These are phyloP conservation scores for Podospora comata DNA, from an alignment of 495 filamentous ascomycete genomes.

Conservation along the genomic window DNA sequence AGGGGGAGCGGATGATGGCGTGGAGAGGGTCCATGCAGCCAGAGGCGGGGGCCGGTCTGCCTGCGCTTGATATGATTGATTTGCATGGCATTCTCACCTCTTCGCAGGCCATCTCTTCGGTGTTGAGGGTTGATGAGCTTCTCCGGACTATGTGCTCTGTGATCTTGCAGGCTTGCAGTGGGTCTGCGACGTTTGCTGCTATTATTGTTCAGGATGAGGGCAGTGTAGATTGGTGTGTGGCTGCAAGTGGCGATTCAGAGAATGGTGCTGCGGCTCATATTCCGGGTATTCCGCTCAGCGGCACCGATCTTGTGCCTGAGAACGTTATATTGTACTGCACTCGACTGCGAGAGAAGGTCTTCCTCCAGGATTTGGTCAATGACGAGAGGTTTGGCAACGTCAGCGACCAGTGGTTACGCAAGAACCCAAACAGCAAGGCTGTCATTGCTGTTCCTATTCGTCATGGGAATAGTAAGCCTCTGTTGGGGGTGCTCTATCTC, in stretches of 20 bases:
- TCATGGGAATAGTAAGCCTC: slow-evolving; percentile 61
- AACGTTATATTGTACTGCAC: slow-evolving; percentile 79
- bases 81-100: slow-evolving; percentile 81
- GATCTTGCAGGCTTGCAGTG: slow-evolving; percentile 80
- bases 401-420: slow-evolving; percentile 62
- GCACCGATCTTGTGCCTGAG: slow-evolving; percentile 61
- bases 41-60: slow-evolving; percentile 49
- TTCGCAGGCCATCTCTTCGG: slow-evolving; percentile 86
- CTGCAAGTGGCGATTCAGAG: slow-evolving; percentile 70
- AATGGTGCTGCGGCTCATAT: slow-evolving; percentile 59
- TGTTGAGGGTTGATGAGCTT: slow-evolving; percentile 78
- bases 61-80: slow-evolving; percentile 77
- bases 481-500: slow-evolving; percentile 81
- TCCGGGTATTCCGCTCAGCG: slow-evolving; percentile 64
- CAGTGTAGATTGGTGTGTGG: slow-evolving; percentile 53
- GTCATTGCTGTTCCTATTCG: slow-evolving; percentile 84
- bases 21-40: slow-evolving; percentile 55
- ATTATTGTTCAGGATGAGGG: slow-evolving; percentile 53
- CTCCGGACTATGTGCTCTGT: slow-evolving; percentile 88
- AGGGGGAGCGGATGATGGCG: slow-evolving; percentile 61
- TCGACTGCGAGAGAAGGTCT: slow-evolving; percentile 78
- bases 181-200: slow-evolving; percentile 69
- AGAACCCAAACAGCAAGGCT: slow-evolving; percentile 67
- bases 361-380: slow-evolving; percentile 74
- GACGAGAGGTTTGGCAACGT: slow-evolving; percentile 88